Percentiles rank a stretch among this genome's conserved stretches.
These are phyloP conservation scores for Trichoderma sp. DNA, from an alignment of 2,329 filamentous ascomycete genomes.

Conservation along the genomic window DNA sequence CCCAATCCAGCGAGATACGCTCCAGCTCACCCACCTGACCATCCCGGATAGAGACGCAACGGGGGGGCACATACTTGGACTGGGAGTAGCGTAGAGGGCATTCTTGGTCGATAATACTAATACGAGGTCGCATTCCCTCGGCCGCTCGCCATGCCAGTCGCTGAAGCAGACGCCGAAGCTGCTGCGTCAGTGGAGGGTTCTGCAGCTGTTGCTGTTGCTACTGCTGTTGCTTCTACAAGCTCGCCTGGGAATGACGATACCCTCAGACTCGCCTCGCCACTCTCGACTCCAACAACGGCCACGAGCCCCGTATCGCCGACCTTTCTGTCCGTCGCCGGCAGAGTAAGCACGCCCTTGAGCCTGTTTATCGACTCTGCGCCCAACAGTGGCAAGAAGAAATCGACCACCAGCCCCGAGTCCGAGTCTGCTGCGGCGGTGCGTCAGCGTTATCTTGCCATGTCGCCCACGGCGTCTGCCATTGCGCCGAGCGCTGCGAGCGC, in stretches of 20 bases:
- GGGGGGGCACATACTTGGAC: not conserved
- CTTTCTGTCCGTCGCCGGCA: conserved; percentile 31
- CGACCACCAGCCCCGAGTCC: not conserved
- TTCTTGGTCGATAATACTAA: conserved; percentile 7
- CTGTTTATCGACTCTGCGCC: conserved; percentile 28
- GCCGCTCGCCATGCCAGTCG: conserved; percentile 15
- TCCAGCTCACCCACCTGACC: conserved; percentile 10
- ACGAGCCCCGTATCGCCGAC: conserved; percentile 28
- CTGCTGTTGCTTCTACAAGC: not conserved
- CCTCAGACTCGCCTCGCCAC: conserved; percentile 25
- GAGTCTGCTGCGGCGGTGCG: conserved; percentile 12
- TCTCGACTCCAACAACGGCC: conserved; percentile 26
- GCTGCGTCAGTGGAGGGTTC: not conserved
- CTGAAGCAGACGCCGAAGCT: conserved; percentile 8
- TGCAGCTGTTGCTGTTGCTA: not conserved
- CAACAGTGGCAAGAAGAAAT: conserved; percentile 11
- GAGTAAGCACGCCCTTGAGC: conserved; percentile 30
- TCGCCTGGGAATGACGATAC: not conserved
- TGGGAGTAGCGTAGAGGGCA: not conserved
- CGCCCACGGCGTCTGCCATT: not conserved
- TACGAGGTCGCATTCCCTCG: conserved; percentile 14
- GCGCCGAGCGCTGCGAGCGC: not conserved
- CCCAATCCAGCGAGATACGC: conserved; percentile 20
- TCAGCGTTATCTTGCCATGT: conserved; percentile 20
- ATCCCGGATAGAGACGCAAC: conserved; percentile 14